These are phyloP conservation scores for Juglanconis sp. DNA, from an alignment of 2,329 filamentous ascomycete genomes.

Conservation along the genomic window DNA sequence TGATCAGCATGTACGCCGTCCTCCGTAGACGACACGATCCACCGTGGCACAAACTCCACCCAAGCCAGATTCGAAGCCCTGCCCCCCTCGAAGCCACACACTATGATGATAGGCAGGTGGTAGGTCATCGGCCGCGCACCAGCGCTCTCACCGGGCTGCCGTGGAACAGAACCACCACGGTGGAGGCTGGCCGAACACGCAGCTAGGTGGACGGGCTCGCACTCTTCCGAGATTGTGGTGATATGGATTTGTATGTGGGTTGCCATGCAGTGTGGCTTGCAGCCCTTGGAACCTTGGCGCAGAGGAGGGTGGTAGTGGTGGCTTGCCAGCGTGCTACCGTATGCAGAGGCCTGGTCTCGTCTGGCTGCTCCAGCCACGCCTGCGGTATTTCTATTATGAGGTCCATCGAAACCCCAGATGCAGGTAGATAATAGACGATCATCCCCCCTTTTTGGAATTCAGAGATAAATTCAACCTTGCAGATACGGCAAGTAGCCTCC, in stretches of 20 bases:
- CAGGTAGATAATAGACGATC: not conserved
- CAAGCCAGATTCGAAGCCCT: not conserved
- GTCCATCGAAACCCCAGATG: not conserved
- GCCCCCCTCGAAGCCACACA: not conserved
- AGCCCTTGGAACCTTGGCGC: not conserved
- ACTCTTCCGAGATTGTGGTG: not conserved
- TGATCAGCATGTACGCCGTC: not conserved
- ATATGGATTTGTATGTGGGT: not conserved
- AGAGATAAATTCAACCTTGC: not conserved
- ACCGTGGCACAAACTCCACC: too few species aligned
- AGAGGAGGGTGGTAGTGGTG: not conserved
- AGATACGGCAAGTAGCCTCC: not conserved
- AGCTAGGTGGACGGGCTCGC: not conserved
- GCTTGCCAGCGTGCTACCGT: not conserved
- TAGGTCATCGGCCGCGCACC: constrained; percentile 1
- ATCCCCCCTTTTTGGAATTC: not conserved
- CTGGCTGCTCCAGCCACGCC: not conserved
- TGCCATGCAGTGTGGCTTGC: not conserved
- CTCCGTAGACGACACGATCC: too few species aligned
- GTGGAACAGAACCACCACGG: not conserved
- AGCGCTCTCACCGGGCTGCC: constrained; percentile 11
- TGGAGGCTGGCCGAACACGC: not conserved
- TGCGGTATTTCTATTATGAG: not conserved
- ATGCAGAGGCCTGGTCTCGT: not conserved
- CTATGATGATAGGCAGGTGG: constrained; percentile 3